Percentiles rank a stretch among this genome's conserved stretches.
phyloP scores from a whole-genome alignment of 2,329 filamentous ascomycete species.

The Purpureocillium lavendulum region DNA sequence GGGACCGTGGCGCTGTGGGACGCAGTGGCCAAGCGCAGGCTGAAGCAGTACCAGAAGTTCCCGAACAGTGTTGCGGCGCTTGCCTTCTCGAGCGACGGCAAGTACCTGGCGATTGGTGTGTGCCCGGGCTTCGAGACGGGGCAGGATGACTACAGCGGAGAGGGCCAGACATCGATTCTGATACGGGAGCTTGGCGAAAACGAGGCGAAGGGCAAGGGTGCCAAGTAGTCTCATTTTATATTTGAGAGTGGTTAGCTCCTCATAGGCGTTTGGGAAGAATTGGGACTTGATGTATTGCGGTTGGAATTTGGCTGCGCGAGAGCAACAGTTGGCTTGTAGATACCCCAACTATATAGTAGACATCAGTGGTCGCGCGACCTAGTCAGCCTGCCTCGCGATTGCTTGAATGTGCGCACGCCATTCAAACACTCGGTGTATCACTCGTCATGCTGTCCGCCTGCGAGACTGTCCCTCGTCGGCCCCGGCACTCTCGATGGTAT shows the following conservation, averaged over 20 bases:
- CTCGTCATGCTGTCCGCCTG: too few relatives aligned
- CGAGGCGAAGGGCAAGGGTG: constrained; percentile 79
- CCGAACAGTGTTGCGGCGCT: constrained; percentile 69
- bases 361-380: constrained; percentile 2
- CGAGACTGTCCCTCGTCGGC: too few relatives aligned
- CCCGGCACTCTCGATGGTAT: too few relatives aligned
- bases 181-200: constrained; percentile 78
- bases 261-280: constrained; percentile 21
- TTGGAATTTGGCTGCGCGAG: constrained; percentile 5
- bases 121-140: constrained; percentile 86
- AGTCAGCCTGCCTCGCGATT: neutral
- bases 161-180: constrained; percentile 68
- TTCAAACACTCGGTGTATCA: too few relatives aligned
- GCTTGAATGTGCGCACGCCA: neutral
- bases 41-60: constrained; percentile 83
- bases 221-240: constrained; percentile 41
- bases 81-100: constrained; percentile 70
- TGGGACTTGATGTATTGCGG: constrained; percentile 11
- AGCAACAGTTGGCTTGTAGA: constrained; percentile 18
- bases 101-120: constrained; percentile 68
- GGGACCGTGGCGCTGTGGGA: constrained; percentile 93
- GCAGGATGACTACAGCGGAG: constrained; percentile 66
- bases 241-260: constrained; percentile 11
- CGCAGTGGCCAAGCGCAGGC: constrained; percentile 78
- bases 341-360: constrained; percentile 19